Conservation (phyloP, 352 stramenopile genomes). For the Globisporangium orthogonon region DNA sequence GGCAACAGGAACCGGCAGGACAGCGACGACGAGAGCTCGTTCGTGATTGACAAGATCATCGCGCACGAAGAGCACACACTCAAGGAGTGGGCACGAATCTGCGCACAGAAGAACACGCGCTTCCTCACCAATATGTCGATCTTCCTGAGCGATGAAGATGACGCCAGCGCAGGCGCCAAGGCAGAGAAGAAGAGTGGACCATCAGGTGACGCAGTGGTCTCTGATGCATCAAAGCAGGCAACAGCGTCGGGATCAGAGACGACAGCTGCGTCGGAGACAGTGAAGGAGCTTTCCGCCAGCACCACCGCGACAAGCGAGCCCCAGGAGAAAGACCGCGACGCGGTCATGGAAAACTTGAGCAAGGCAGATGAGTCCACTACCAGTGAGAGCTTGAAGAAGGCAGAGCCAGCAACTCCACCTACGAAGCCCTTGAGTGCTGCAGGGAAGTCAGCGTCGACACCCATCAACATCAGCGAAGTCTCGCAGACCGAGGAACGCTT, state of each 20-base stretch:
- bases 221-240: not conserved
- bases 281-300: not conserved
- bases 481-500: slow-evolving; percentile 54
- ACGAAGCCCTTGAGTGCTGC: not conserved
- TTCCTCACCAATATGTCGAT: slow-evolving; percentile 81
- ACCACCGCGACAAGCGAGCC: not conserved
- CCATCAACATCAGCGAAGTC: slow-evolving; percentile 10
- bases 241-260: not conserved
- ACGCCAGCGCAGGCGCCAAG: slow-evolving; percentile 13
- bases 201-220: not conserved
- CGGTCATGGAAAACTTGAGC: slow-evolving; percentile 3
- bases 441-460: slow-evolving; percentile 2
- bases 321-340: slow-evolving; percentile 5
- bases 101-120: slow-evolving; percentile 61
- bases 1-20: not conserved
- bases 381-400: not conserved
- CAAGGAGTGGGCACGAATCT: slow-evolving; percentile 77
- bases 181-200: not conserved
- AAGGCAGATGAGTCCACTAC: not conserved
- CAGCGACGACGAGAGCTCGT: slow-evolving; percentile 49
- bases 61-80: slow-evolving; percentile 69
- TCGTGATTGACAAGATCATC: slow-evolving; percentile 83
- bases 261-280: not conserved
- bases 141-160: slow-evolving; percentile 60
- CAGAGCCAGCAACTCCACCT: slow-evolving; percentile 4